These are phyloP conservation scores for Monilinia polystroma DNA, from an alignment of 2,329 filamentous ascomycete species.

Conservation along the genomic window DNA sequence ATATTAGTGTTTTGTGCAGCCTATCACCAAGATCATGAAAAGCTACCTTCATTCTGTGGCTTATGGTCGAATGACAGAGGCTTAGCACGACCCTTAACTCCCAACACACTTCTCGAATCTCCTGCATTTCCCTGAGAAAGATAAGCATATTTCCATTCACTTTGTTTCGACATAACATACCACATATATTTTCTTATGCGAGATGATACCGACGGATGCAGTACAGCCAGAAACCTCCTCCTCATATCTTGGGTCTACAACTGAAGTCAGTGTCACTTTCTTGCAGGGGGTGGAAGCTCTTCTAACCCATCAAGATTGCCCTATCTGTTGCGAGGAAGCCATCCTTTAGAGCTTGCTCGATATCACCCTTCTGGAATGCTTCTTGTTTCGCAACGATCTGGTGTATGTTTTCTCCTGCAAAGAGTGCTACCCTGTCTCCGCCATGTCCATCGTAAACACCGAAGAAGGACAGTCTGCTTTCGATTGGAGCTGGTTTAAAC, in stretches of 20 bases:
- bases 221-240: conserved; percentile 98
- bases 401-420: conserved; percentile 89
- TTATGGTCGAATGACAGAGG: conserved; percentile 99
- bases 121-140: conserved; percentile 78
- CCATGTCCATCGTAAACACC: conserved; percentile 98
- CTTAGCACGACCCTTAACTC: conserved; percentile 95
- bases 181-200: conserved; percentile 88
- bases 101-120: conserved; percentile 91
- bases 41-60: conserved; percentile 88
- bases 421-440: conserved; percentile 92
- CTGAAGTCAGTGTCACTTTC: conserved; percentile 30
- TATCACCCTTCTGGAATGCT: conserved; percentile 84
- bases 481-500: conserved; percentile 57
- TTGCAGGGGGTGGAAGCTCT: conserved; percentile 11
- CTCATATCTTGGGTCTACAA: conserved; percentile 89
- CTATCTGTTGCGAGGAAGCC: conserved; percentile 94
- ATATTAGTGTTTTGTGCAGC: conserved; percentile 33
- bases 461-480: conserved; percentile 84
- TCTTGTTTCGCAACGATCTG: conserved; percentile 95
- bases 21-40: conserved; percentile 1
- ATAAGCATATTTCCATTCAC: conserved; percentile 35
- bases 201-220: conserved; percentile 86
- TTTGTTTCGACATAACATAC: conserved; percentile 59
- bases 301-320: conserved; percentile 87
- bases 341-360: conserved; percentile 95